Evolutionary conservation across 257 asterid genomes (phyloP), one percentile per base, ranked within the genome.

Genomic region (Schizonepeta tenuifolia): DNA sequence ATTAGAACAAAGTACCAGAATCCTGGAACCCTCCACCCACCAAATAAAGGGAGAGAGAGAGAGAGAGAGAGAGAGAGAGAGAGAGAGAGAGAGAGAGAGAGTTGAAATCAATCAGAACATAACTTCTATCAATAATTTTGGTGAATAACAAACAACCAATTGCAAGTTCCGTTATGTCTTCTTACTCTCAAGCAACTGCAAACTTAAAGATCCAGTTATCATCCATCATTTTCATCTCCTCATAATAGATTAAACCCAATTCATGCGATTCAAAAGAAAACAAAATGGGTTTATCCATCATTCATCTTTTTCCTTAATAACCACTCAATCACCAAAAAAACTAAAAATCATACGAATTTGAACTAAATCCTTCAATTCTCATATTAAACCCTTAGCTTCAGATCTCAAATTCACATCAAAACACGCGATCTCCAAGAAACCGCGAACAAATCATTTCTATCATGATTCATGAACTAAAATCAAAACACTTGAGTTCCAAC

Each of bases 381-480:
- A 8, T 1, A 24, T 7, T 2, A 21, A 63, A 50, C 28, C 65
- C 43, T 73, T 10, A 35, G 69, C 59, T 66, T 47, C 83, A 82
- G 83, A 83, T 77, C 82, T 83, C 79, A 63, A 49, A 38, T 59
- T 26, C 62, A n/a, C 40, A 57, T n/a, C 71, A 40, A 58, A 67
- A 36, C 67, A 70, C 17, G 61, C 69, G 75, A 77, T 81, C 82
- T 33, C 72, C 50, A 36, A 10, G 28, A 76, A 76, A 53, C 44
- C 28, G 35, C 6, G 20, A 59, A 49, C 55, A 51, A 51, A 69
- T 58, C 3, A 59, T 18, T 63, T 35, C 46, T 18, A 41, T 65
- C 67, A 40, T 0, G 35, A 59, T 21, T 65, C 67, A 40, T 0
- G 35, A 59, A 58, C 26, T 6, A 17, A 62, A 74, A 63, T 47